Evolutionary conservation across 352 stramenopile genomes (phyloP).

Genomic region (Pythium grandisporangium): DNA sequence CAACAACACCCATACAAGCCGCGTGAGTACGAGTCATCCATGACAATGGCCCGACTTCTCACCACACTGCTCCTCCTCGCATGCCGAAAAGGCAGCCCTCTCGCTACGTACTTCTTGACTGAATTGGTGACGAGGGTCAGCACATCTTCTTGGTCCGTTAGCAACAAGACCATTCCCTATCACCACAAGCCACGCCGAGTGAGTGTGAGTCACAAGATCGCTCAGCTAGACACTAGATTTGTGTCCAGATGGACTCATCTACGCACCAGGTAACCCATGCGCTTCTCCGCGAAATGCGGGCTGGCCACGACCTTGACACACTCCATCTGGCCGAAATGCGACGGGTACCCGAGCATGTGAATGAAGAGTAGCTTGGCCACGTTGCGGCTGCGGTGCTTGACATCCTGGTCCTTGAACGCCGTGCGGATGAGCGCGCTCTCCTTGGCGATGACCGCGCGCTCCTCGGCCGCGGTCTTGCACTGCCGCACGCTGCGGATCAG

Average conservation of each 20-base stretch:
- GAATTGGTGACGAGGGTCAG: constrained; percentile 99
- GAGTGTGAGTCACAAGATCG: background rate
- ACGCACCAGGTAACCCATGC: constrained; percentile 95
- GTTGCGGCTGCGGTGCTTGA: constrained; percentile 97
- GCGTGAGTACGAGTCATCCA: background rate
- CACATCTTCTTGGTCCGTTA: constrained; percentile 98
- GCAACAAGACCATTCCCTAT: constrained; percentile 93
- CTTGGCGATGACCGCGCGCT: constrained; percentile 98
- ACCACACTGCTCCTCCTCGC: constrained; percentile 10
- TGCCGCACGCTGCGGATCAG: constrained; percentile 97
- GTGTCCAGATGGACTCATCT: too few species aligned
- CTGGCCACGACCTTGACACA: constrained; percentile 99
- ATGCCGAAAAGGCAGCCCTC: background rate
- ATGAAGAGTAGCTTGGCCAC: constrained; percentile 99
- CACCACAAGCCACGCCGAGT: background rate
- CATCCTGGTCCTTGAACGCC: constrained; percentile 97
- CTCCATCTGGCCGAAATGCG: constrained; percentile 99
- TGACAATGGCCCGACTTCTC: background rate
- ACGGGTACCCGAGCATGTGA: constrained; percentile 99
- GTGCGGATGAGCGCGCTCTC: constrained; percentile 98
- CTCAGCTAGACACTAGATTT: background rate
- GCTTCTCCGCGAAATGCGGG: constrained; percentile 98
- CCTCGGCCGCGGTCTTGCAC: constrained; percentile 98
- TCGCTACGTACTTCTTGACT: constrained; percentile 92
- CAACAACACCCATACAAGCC: background rate